Percentiles rank a stretch among this genome's conserved stretches.
phyloP scores from a whole-genome alignment of 371 early-diverging fungal genomes.

The Mucor saturninus region DNA sequence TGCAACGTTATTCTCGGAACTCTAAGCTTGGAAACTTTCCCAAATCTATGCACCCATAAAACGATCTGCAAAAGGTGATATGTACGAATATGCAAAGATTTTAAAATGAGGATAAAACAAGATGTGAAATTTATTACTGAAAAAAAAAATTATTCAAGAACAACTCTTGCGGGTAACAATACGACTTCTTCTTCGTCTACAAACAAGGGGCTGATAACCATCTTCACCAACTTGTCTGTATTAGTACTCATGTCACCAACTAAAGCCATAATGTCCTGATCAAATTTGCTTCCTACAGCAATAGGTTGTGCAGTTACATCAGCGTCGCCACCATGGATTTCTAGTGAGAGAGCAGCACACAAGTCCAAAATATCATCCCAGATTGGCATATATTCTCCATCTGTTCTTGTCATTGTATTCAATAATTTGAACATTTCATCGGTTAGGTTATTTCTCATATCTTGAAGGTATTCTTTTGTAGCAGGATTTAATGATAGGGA shows the following conservation, averaged over 20 bases:
- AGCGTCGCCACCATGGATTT: slow-evolving; percentile 53
- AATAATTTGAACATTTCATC: slow-evolving; percentile 27
- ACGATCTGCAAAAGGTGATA: too few relatives aligned
- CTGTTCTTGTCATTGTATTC: slow-evolving; percentile 16
- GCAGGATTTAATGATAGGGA: slow-evolving; percentile 53
- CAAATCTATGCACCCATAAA: too few relatives aligned
- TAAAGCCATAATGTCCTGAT: slow-evolving; percentile 51
- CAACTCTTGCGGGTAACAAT: slow-evolving; percentile 46
- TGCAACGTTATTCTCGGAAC: too few relatives aligned
- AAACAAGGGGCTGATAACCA: slow-evolving; percentile 48
- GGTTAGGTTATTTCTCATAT: slow-evolving; percentile 39
- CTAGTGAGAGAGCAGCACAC: slow-evolving; percentile 43
- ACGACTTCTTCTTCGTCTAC: slow-evolving; percentile 51
- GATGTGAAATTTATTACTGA: too few relatives aligned
- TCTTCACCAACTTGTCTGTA: slow-evolving; percentile 38
- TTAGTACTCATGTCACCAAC: slow-evolving; percentile 33
- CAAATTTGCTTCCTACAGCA: slow-evolving; percentile 40
- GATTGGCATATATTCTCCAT: slow-evolving; percentile 27
- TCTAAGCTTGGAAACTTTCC: too few relatives aligned
- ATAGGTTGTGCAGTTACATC: slow-evolving; percentile 48
- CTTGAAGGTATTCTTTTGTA: slow-evolving; percentile 48
- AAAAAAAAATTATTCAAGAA: slow-evolving; percentile 34
- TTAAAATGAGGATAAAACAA: too few relatives aligned
- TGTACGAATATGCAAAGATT: too few relatives aligned
- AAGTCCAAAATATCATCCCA: slow-evolving; percentile 47